Evolutionary conservation across 306 rosid genomes (phyloP).

Genomic region (Pterocarpus macrocarpus): DNA sequence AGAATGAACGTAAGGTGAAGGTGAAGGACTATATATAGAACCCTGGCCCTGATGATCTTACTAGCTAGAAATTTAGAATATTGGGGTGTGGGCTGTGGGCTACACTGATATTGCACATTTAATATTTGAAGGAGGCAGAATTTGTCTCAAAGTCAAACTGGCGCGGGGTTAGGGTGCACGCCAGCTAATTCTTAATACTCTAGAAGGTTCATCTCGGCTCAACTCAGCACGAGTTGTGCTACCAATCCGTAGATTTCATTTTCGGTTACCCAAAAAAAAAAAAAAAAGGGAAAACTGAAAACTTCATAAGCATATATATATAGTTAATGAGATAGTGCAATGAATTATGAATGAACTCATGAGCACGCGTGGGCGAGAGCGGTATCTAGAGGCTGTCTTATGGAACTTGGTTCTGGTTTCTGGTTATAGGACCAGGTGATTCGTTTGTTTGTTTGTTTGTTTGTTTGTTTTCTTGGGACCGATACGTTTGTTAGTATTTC

Average conservation of each 20-base stretch:
- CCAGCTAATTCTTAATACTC: constrained; percentile 50
- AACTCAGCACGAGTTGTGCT: constrained; percentile 50
- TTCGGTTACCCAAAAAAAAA: too few species aligned
- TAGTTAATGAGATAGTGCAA: too few species aligned
- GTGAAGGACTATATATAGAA: constrained; percentile 53
- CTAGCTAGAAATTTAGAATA: neutral
- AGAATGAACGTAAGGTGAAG: constrained; percentile 2
- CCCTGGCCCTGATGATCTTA: neutral
- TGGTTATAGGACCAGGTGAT: neutral
- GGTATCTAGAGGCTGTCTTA: constrained; percentile 46
- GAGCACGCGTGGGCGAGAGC: constrained; percentile 54
- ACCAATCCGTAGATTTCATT: constrained; percentile 6
- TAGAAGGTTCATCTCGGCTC: constrained; percentile 57
- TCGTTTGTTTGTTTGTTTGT: neutral
- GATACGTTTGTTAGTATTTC: constrained; percentile 30
- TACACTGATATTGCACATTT: constrained; percentile 18
- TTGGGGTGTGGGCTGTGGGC: neutral
- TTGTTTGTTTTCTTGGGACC: neutral
- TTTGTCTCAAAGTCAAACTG: constrained; percentile 20
- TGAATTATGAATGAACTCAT: too few species aligned
- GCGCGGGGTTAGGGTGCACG: constrained; percentile 64
- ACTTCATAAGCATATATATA: too few species aligned
- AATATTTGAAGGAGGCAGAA: constrained; percentile 28
- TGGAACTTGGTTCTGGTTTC: constrained; percentile 40
- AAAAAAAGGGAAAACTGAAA: too few species aligned